Base-by-base conservation (phyloP, 1,284 basidiomycete genomes). In the Fomitopsis pinicola region DNA sequence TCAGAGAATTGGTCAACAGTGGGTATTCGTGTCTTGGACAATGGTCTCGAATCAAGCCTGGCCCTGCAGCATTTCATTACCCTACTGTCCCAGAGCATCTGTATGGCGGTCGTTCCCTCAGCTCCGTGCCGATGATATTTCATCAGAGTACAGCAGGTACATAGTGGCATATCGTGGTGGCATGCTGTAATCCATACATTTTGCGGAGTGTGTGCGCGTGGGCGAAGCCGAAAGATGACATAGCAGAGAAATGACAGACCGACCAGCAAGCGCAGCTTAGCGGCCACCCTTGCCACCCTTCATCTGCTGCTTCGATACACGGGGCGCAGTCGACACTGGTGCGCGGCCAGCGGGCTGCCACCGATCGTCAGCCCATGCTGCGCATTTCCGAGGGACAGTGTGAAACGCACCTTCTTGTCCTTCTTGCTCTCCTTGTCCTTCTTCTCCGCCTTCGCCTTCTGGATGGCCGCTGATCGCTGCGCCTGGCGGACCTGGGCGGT, bases 391-490 rank as follows among this genome's bases (percentile, higher is more conserved):
- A 14, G 19, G 19, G 48, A 9, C n/a, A 56, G 59, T 48, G 65
- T 48, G 65, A 60, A 14, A 77, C 86, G 60, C 56, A 91, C 89
- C 87, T 92, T 92, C 73, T 82, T 80, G 62, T 79, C 81, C 86
- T 95, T 97, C 87, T 92, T 95, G 62, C 84, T 82, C 85, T 97
- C 95, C 85, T 97, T 97, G 67, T 89, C 93, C 86, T 95, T 94
- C 89, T 96, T 97, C 80, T 94, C 93, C 42, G 86, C 83, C 86
- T 97, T 97, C 55, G 94, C 94, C 81, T 96, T 96, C 68, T 87
- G 81, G 75, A 97, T 94, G 69, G 95, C 95, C 59, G 88, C 85
- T 67, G 91, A 77, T 69, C 95, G 87, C 71, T 88, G 87, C 71
- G 94, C 91, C 65, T 84, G 82, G 69, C 97, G 89, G 67, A 92